Base-by-base conservation (phyloP, 1,284 basidiomycete genomes). In the Agaricales sp. region DNA sequence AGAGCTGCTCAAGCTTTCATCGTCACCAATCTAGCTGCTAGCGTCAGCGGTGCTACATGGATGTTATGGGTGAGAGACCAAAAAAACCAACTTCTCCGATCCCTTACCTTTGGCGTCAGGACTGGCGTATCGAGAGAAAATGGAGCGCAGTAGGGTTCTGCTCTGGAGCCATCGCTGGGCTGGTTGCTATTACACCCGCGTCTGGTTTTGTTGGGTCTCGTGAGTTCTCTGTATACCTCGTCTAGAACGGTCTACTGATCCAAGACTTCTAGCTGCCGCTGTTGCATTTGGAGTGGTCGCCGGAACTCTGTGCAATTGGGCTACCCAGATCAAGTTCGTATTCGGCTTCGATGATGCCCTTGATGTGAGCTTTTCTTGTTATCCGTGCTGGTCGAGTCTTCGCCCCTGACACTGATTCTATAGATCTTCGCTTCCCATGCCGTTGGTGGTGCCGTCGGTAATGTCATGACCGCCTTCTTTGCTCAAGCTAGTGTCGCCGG, bases 131-230 rank as follows among this genome's bases (percentile, higher is more conserved):
- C 52, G 92, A 96, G 67, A 78, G 77, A 65, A 96, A 97, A 67
- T 96, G 85, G 84, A 91, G 85, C 38, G 87, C 82, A 3, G 90
- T 99, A 54, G 93, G 93, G 13, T 95, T 99, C 73, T 99, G 95
- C 71, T 92, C 91, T 2, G 94, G 95, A 48, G 92, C 91, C 51
- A 86, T 98, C 57, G 74, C 86, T 11, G 93, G 92, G 48, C 78
- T 96, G 11, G 92, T 92, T 24, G 87, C 85, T 24, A 95, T 96
- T 64, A 96, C 93, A 1, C 93, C 94, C 13, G 94, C 80, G 3
- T 88, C 91, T 18, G 92, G 92, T 55, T 96, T 70, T 65, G 92
- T 96, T 46, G 92, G 91, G 46, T 66, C 90, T 16, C 87, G 82
- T 74, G 59, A 53, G 76, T 66, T 38, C 35, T 43, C 43, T 22